Evolutionary conservation across 805 yeast genomes (phyloP), one percentile per base, ranked within the genome.

Genomic region (Yamadazyma phyllophila): DNA sequence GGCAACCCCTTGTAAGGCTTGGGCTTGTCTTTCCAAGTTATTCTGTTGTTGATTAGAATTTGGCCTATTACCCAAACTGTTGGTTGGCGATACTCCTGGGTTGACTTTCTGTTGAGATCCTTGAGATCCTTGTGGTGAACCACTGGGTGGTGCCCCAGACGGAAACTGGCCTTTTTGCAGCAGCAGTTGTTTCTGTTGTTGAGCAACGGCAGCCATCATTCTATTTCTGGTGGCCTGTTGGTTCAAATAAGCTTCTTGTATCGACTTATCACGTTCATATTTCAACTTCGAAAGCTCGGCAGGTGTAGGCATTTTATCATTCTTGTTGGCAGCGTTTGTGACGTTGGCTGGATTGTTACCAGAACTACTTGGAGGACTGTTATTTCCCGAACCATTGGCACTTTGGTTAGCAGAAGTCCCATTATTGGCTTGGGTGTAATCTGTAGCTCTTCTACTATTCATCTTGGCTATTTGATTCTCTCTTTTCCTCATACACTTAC

Each of bases 401-500:
- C 15, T n/a, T 9, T n/a, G 12, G 11, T n/a, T 36, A 11, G 34
- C 4, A 39, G 15, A 11, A 20, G 29, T 36, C 9, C 24, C 11
- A 27, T 20, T 30, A 8, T n/a, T 26, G 13, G 38, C n/a, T 3
- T 17, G 16, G 16, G 50, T 24, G 32, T 46, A 48, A 26, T 51
- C 55, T 11, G 51, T 43, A 2, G 43, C 41, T 15, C 62, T 50
- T 39, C 62, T 56, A 36, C 60, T 59, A 31, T 53, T 54, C 43
- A 63, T 51, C 48, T 69, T 69, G 3, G 74, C 66, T 8, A 58
- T 52, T 3, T 82, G 80, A 55, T 76, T 81, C 62, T 94, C 99
- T 37, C 98, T 76, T 61, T 91, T 91, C 54, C 88, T 81, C 84
- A 91, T 88, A 54, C 85, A 74, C 65, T 90, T 90, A 47, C 97